Conservation (phyloP, 2,329 filamentous ascomycete genomes). For the Pleochaeta shiraiana region DNA sequence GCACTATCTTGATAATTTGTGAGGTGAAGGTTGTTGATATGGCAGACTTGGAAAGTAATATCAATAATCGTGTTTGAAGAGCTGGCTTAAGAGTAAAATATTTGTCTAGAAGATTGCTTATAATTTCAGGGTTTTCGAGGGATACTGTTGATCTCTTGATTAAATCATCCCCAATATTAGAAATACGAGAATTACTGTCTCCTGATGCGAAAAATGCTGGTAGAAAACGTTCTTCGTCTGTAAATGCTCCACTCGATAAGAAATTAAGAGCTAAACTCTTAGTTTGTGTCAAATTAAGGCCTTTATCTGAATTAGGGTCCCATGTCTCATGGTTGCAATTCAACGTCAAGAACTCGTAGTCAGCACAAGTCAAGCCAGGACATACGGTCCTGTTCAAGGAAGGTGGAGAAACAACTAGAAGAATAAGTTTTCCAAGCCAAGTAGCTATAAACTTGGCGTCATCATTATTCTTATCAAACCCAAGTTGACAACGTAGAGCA, state of each 20-base stretch:
- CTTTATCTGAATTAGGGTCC: constrained; percentile 34
- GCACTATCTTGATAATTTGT: constrained; percentile 45
- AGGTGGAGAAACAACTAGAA: constrained; percentile 36
- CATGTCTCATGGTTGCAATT: constrained; percentile 48
- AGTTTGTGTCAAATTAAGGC: constrained; percentile 44
- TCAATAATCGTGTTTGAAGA: constrained; percentile 57
- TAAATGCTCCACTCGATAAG: constrained; percentile 69
- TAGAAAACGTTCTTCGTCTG: constrained; percentile 60
- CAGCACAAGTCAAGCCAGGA: constrained; percentile 39
- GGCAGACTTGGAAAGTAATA: constrained; percentile 54
- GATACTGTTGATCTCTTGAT: constrained; percentile 59
- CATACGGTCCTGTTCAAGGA: constrained; percentile 15
- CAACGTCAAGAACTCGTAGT: constrained; percentile 45
- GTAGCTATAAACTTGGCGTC: constrained; percentile 55
- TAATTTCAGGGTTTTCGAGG: constrained; percentile 42
- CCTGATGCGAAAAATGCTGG: constrained; percentile 67
- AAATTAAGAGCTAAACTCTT: constrained; percentile 49
- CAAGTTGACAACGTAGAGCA: constrained; percentile 40
- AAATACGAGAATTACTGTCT: constrained; percentile 59
- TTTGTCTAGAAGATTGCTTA: constrained; percentile 45
- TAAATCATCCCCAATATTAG: constrained; percentile 71
- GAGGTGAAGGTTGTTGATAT: constrained; percentile 46
- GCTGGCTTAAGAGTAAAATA: constrained; percentile 54
- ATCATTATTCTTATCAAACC: constrained; percentile 34
- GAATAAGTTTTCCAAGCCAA: constrained; percentile 57